These are phyloP conservation scores for Plasmopara muralis DNA, from an alignment of 352 stramenopile genomes.

Conservation along the genomic window DNA sequence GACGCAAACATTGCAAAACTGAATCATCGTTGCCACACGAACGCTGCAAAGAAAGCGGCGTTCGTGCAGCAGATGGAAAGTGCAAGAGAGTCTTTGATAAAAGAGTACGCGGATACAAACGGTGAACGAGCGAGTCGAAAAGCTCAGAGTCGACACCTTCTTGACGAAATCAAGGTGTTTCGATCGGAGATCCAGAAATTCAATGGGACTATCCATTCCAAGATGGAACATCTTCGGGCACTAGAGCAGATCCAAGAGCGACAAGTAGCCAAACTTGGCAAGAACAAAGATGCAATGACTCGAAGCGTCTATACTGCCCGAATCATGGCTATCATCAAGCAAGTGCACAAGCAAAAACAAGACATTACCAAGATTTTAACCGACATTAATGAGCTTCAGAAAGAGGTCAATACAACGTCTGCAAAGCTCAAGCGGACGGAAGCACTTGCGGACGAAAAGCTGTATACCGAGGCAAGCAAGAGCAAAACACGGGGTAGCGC, in stretches of 20 bases:
- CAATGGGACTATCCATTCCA: slow-evolving; percentile 51
- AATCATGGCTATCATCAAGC: slow-evolving; percentile 89
- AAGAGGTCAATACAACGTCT: slow-evolving; percentile 65
- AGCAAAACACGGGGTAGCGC: slow-evolving; percentile 21
- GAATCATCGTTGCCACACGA: slow-evolving; percentile 50
- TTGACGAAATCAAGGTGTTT: slow-evolving; percentile 63
- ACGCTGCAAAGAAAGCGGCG: slow-evolving; percentile 39
- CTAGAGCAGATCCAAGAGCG: slow-evolving; percentile 56
- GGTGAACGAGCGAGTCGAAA: slow-evolving; percentile 47
- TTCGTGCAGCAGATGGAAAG: slow-evolving; percentile 50
- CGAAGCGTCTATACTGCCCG: slow-evolving; percentile 81
- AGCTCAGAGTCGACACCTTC: slow-evolving; percentile 43
- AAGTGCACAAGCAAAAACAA: slow-evolving; percentile 85
- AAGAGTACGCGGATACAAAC: slow-evolving; percentile 39
- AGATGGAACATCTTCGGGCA: slow-evolving; percentile 45
- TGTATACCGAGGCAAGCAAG: slow-evolving; percentile 61
- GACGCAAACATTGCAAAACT: slow-evolving; percentile 64
- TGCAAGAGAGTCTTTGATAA: slow-evolving; percentile 35
- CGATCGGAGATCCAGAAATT: slow-evolving; percentile 63
- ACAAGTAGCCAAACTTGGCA: slow-evolving; percentile 16
- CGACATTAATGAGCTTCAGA: slow-evolving; percentile 72
- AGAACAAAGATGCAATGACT: slow-evolving; percentile 28
- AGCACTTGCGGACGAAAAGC: slow-evolving; percentile 73
- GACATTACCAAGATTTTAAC: slow-evolving; percentile 79
- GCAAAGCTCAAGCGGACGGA: slow-evolving; percentile 82